A percentile compares a stretch with the other conserved stretches of the same genome.
Conservation (phyloP, 139 green algal species). For the Chlamydomonas eustigma region DNA sequence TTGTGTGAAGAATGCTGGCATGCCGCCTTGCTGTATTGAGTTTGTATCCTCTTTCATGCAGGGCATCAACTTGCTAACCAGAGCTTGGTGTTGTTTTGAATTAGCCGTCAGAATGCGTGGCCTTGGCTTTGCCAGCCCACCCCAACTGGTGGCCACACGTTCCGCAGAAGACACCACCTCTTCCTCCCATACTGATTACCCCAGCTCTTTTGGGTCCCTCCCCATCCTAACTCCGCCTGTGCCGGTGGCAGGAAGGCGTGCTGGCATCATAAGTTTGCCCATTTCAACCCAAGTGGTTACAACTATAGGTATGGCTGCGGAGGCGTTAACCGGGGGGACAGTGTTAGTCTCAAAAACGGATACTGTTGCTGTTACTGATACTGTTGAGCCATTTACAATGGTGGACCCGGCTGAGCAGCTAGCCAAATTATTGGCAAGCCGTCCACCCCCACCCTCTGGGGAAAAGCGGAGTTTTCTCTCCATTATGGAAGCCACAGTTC, state of each 20-base stretch:
- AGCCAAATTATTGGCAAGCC: neutral
- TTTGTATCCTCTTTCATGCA: too few relatives aligned
- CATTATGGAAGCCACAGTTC: neutral
- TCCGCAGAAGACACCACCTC: neutral
- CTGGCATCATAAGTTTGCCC: neutral
- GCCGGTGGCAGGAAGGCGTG: too few relatives aligned
- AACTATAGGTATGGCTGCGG: neutral
- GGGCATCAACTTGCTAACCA: neutral
- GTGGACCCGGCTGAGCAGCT: neutral
- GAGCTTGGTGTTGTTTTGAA: neutral
- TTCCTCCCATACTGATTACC: neutral
- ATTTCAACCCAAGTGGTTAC: neutral
- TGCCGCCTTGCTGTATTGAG: too few relatives aligned
- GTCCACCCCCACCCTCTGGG: too few relatives aligned
- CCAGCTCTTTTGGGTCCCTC: neutral
- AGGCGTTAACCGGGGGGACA: neutral
- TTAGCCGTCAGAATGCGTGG: neutral
- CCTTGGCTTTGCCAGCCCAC: neutral
- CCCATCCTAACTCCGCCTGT: neutral
- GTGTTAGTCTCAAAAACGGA: too few relatives aligned
- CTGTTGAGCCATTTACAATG: neutral
- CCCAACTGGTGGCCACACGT: neutral
- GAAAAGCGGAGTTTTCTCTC: neutral
- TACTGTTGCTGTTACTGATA: neutral
- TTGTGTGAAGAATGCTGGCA: too few relatives aligned